A percentile compares a stretch with the other conserved stretches of the same genome.
phyloP scores from a whole-genome alignment of 768 basidiomycete genomes.

The Leucocoprinus birnbaumii region DNA sequence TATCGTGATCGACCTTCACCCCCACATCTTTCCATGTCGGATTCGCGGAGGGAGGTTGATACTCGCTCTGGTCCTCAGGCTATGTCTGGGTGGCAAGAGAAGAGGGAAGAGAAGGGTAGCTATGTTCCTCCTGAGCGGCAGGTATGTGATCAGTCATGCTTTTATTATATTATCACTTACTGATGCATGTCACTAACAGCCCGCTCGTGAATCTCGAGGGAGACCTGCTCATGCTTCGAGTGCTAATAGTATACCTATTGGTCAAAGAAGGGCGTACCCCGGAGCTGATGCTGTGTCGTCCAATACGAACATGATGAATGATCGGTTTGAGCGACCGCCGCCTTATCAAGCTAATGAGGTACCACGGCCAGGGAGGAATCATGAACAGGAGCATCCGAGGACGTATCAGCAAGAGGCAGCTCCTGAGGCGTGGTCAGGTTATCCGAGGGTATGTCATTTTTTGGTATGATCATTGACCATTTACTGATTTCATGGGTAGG shows the following conservation, averaged over 20 bases:
- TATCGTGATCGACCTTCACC: slow-evolving; percentile 11
- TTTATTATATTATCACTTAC: neutral
- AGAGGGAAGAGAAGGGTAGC: neutral
- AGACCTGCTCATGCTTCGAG: neutral
- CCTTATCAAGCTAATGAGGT: neutral
- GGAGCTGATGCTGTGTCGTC: neutral
- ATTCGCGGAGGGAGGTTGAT: neutral
- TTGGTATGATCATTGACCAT: neutral
- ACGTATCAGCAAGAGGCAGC: slow-evolving; percentile 2
- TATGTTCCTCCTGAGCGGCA: neutral
- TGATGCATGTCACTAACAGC: neutral
- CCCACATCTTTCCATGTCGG: neutral
- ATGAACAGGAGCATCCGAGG: slow-evolving; percentile 2
- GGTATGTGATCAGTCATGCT: neutral
- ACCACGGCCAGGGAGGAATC: neutral
- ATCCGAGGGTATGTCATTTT: neutral
- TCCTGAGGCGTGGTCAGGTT: neutral
- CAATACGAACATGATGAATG: neutral
- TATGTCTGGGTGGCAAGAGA: neutral
- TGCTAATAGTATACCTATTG: slow-evolving; percentile 11
- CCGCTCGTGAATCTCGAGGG: neutral
- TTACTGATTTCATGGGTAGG: neutral
- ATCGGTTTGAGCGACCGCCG: slow-evolving; percentile 5
- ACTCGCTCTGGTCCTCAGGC: neutral
- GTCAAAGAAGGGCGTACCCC: neutral